phyloP scores from a whole-genome alignment of 306 rosid species.

The Vicia sativa region DNA sequence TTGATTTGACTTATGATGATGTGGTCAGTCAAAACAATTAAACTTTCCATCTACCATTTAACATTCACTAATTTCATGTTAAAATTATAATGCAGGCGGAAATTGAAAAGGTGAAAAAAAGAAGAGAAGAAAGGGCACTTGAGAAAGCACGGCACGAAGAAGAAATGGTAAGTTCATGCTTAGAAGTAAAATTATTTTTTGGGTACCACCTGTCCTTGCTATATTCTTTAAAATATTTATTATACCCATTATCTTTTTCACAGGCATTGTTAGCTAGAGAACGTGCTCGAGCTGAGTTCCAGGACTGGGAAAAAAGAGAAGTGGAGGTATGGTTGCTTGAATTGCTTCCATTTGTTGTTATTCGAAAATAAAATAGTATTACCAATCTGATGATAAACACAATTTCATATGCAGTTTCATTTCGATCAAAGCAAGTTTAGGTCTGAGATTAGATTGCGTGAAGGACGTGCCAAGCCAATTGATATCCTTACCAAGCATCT shows the following conservation, averaged over 20 bases:
- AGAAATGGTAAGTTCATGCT: slow-evolving; percentile 77
- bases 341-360: slow-evolving; percentile 18
- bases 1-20: slow-evolving; percentile 1
- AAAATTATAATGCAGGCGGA: slow-evolving; percentile 71
- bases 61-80: neutral
- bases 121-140: slow-evolving; percentile 97
- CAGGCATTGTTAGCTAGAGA: slow-evolving; percentile 95
- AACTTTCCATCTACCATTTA: neutral
- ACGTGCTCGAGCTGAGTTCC: slow-evolving; percentile 96
- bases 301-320: slow-evolving; percentile 98
- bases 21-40: neutral
- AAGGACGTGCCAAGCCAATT: slow-evolving; percentile 93
- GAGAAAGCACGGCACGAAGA: slow-evolving; percentile 95
- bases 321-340: slow-evolving; percentile 65
- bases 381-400: slow-evolving; percentile 26
- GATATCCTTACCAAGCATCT: slow-evolving; percentile 87
- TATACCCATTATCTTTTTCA: slow-evolving; percentile 32
- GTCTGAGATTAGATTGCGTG: slow-evolving; percentile 94
- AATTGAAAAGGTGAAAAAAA: slow-evolving; percentile 92
- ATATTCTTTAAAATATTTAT: slow-evolving; percentile 4
- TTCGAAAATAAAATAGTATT: slow-evolving; percentile 22
- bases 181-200: neutral
- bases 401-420: slow-evolving; percentile 69
- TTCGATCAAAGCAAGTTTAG: slow-evolving; percentile 95
- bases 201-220: neutral